These are phyloP conservation scores for Posidonia oceanica DNA, from an alignment of 116 monocot species.

Conservation along the genomic window DNA sequence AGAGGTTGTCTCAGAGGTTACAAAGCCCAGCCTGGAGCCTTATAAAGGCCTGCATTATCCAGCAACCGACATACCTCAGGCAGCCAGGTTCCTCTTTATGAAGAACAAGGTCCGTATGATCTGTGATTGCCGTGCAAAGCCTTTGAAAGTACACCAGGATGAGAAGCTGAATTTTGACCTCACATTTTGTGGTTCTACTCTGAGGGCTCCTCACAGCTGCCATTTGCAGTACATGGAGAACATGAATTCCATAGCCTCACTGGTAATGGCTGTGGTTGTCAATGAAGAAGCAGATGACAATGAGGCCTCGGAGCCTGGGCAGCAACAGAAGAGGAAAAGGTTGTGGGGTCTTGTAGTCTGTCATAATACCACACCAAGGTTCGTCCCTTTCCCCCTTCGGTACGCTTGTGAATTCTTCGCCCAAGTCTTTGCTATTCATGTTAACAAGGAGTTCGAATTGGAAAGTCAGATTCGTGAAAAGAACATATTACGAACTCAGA, in stretches of 20 bases:
- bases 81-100: conserved; percentile 89
- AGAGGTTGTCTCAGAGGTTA: conserved; percentile 71
- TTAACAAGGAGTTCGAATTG: conserved; percentile 77
- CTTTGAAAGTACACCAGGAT: conserved; percentile 71
- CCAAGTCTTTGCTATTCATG: conserved; percentile 79
- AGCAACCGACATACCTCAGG: conserved; percentile 94
- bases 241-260: conserved; percentile 86
- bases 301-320: conserved; percentile 4
- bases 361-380: conserved; percentile 63
- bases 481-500: conserved; percentile 67
- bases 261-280: conserved; percentile 78
- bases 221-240: conserved; percentile 92
- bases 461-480: conserved; percentile 75
- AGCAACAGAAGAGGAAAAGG: conserved; percentile 41
- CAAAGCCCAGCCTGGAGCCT: conserved; percentile 61
- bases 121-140: conserved; percentile 65
- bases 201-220: conserved; percentile 82
- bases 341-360: conserved; percentile 95
- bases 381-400: conserved; percentile 83
- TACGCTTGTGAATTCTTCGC: conserved; percentile 91
- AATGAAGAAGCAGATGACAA: conserved; percentile 42
- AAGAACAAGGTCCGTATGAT: conserved; percentile 95
- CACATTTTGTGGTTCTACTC: conserved; percentile 65
- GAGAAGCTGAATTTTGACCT: conserved; percentile 41
- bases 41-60: conserved; percentile 90